A percentile compares a stretch with the other conserved stretches of the same genome.
Evolutionary conservation across 257 asterid genomes (phyloP).

Genomic region (Leonotis leonurus): DNA sequence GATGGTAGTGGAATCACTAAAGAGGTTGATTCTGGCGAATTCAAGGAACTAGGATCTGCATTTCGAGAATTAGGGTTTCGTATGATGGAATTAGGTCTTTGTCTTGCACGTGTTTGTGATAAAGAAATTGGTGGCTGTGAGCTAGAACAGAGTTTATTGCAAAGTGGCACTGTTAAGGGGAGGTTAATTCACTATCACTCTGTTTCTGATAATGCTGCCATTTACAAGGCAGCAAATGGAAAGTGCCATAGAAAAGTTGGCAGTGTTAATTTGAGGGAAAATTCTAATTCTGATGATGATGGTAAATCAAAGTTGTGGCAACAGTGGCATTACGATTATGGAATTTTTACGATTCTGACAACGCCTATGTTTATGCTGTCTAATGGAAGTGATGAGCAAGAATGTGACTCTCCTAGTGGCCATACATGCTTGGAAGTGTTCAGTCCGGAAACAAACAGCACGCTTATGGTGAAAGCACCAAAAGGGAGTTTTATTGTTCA

Average conservation of each 20-base stretch:
- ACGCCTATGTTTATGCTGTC: slow-evolving; percentile 59
- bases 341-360: slow-evolving; percentile 66
- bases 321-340: slow-evolving; percentile 97
- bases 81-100: slow-evolving; percentile 78
- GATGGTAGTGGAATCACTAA: slow-evolving; percentile 2
- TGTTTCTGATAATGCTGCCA: slow-evolving; percentile 34
- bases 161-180: slow-evolving; percentile 68
- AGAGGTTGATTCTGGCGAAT: slow-evolving; percentile 27
- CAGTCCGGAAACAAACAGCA: slow-evolving; percentile 45
- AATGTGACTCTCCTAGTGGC: slow-evolving; percentile 48
- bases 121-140: slow-evolving; percentile 48
- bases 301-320: slow-evolving; percentile 54
- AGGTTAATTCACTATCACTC: slow-evolving; percentile 86
- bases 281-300: slow-evolving; percentile 7
- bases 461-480: slow-evolving; percentile 46
- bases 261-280: slow-evolving; percentile 8
- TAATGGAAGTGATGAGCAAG: slow-evolving; percentile 26
- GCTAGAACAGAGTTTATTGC: slow-evolving; percentile 69
- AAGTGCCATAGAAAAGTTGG: slow-evolving; percentile 15
- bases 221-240: slow-evolving; percentile 31
- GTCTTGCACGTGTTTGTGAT: slow-evolving; percentile 70
- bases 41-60: slow-evolving; percentile 39
- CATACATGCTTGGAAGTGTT: slow-evolving; percentile 65
- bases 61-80: slow-evolving; percentile 55
- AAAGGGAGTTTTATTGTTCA: slow-evolving; percentile 66